These are phyloP conservation scores for Tylopilus sp. DNA, from an alignment of 768 basidiomycete genomes.

Conservation along the genomic window DNA sequence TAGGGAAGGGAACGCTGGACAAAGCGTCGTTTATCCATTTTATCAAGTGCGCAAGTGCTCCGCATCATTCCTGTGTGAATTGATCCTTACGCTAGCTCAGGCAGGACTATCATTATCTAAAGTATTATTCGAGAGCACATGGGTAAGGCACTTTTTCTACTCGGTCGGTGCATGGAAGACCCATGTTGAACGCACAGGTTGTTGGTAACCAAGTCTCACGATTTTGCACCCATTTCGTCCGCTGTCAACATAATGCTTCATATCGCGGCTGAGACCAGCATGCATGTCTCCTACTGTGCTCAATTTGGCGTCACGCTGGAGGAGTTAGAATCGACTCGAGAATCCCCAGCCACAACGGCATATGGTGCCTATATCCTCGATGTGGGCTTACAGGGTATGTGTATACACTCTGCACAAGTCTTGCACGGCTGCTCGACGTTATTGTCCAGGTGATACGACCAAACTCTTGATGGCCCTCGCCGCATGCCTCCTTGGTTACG, in stretches of 20 bases:
- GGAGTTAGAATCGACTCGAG: constrained; percentile 59
- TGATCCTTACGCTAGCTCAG: constrained; percentile 32
- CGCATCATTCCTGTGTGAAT: neutral
- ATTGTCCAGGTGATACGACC: constrained; percentile 55
- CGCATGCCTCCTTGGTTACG: constrained; percentile 88
- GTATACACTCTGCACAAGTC: neutral
- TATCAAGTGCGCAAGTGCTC: constrained; percentile 55
- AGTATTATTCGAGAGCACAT: constrained; percentile 83
- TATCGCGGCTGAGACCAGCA: constrained; percentile 65
- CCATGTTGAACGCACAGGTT: constrained; percentile 40
- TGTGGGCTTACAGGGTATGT: constrained; percentile 50
- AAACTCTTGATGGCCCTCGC: constrained; percentile 78
- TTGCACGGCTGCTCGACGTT: neutral
- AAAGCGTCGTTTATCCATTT: constrained; percentile 75
- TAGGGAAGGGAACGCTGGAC: constrained; percentile 70
- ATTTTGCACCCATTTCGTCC: constrained; percentile 57
- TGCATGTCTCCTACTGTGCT: constrained; percentile 69
- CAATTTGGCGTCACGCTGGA: constrained; percentile 62
- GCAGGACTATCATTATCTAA: constrained; percentile 79
- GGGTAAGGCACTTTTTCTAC: constrained; percentile 39
- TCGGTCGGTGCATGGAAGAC: too few species aligned
- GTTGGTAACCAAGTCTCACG: constrained; percentile 72
- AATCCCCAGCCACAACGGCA: constrained; percentile 71
- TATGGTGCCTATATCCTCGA: constrained; percentile 88
- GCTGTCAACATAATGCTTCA: constrained; percentile 62